A percentile compares a stretch with the other conserved stretches of the same genome.
These are phyloP conservation scores for Lizonia empirigonia DNA, from an alignment of 2,329 filamentous ascomycete genomes.

Conservation along the genomic window DNA sequence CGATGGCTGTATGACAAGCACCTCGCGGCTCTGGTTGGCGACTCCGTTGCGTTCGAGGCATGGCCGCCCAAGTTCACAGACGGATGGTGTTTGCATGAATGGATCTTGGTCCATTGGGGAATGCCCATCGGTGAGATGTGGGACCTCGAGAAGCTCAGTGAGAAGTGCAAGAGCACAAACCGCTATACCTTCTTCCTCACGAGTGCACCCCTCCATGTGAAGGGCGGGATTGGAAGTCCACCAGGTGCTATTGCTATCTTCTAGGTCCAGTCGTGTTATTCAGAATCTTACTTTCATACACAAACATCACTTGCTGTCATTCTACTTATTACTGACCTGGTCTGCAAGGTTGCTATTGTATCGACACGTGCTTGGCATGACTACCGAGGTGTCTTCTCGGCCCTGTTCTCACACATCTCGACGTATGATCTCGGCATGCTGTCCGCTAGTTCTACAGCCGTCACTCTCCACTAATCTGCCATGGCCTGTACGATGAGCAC, in stretches of 20 bases:
- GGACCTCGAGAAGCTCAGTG: conserved; percentile 57
- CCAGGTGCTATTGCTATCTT: conserved; percentile 46
- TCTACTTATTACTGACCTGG: background rate
- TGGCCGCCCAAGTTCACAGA: conserved; percentile 40
- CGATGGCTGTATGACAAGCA: conserved; percentile 48
- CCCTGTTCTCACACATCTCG: too few species aligned
- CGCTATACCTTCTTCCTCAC: conserved; percentile 67
- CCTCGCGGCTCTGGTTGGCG: conserved; percentile 45
- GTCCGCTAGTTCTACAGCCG: too few species aligned
- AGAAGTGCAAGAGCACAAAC: conserved; percentile 59
- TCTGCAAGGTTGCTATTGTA: too few species aligned
- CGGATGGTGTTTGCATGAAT: conserved; percentile 44
- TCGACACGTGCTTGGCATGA: too few species aligned
- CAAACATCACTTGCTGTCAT: too few species aligned
- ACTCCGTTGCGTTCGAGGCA: conserved; percentile 50
- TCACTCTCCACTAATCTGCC: too few species aligned
- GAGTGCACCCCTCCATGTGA: conserved; percentile 63
- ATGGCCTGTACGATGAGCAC: too few species aligned
- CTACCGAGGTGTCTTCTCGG: too few species aligned
- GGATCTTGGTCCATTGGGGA: conserved; percentile 37
- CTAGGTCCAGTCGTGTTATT: conserved; percentile 9
- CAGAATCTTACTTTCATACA: too few species aligned
- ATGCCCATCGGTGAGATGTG: conserved; percentile 47
- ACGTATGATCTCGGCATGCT: too few species aligned
- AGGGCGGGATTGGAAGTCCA: conserved; percentile 51